Evolutionary conservation across 176 grass and related monocot species (phyloP).

Genomic region (Triticum aestivum): IWGSC_CS_RefSeq_v2.1 NC_057809.1:17385929-17386428

Average conservation of each 20-base stretch:
- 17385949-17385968: background rate
- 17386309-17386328: background rate
- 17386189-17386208: slow-evolving; percentile 88
- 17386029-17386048: slow-evolving; percentile 90
- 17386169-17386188: slow-evolving; percentile 70
- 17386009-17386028: slow-evolving; percentile 74
- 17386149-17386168: slow-evolving; percentile 89
- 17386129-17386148: slow-evolving; percentile 62
- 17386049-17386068: slow-evolving; percentile 61
- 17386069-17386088: slow-evolving; percentile 72
- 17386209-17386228: slow-evolving; percentile 82
- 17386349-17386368: background rate
- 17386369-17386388: slow-evolving; percentile 54
- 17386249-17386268: slow-evolving; percentile 87
- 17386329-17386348: background rate
- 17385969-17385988: background rate
- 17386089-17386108: slow-evolving; percentile 91
- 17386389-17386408: slow-evolving; percentile 75
- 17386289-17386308: slow-evolving; percentile 81
- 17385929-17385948: background rate
- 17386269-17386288: slow-evolving; percentile 79
- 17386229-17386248: slow-evolving; percentile 88
- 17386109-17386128: slow-evolving; percentile 96
- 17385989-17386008: background rate
- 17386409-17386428: slow-evolving; percentile 94